phyloP scores from a whole-genome alignment of 352 stramenopile genomes.

The Elongisporangium prolatum region DNA sequence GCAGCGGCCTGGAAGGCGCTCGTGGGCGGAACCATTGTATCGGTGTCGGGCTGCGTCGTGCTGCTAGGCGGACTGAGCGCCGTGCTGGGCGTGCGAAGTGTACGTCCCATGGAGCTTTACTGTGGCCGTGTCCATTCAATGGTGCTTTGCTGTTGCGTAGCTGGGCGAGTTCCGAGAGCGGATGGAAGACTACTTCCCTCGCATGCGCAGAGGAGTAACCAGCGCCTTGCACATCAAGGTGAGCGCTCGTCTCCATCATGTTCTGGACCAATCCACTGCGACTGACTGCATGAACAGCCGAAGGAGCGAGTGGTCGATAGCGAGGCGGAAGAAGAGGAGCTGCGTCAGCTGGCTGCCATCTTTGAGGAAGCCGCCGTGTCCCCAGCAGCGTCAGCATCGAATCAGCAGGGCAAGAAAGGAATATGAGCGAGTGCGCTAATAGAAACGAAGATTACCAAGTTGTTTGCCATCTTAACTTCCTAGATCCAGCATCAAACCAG shows the following conservation, averaged over 20 bases:
- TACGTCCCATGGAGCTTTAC: constrained; percentile 14
- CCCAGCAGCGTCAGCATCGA: no score
- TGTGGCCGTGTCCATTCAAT: constrained; percentile 8
- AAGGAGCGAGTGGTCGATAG: constrained; percentile 12
- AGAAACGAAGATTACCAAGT: no score
- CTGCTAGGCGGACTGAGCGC: constrained; percentile 26
- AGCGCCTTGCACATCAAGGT: constrained; percentile 22
- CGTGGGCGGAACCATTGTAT: constrained; percentile 39
- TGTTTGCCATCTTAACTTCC: no score
- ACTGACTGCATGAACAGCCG: no score
- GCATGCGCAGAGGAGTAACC: constrained; percentile 9
- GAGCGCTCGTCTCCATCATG: not conserved
- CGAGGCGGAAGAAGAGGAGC: constrained; percentile 20
- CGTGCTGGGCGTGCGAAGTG: constrained; percentile 32
- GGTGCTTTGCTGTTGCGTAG: constrained; percentile 12
- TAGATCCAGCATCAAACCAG: no score
- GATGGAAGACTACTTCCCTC: constrained; percentile 24
- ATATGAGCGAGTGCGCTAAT: no score
- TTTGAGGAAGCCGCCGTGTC: no score
- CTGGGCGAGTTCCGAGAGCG: constrained; percentile 33
- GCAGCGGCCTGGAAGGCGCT: constrained; percentile 39
- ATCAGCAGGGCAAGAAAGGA: no score
- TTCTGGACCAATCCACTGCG: no score
- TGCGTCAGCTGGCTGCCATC: constrained; percentile 17
- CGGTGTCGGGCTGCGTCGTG: constrained; percentile 33